Evolutionary conservation across 768 basidiomycete genomes (phyloP).

Genomic region (Amanita phalloides): DNA sequence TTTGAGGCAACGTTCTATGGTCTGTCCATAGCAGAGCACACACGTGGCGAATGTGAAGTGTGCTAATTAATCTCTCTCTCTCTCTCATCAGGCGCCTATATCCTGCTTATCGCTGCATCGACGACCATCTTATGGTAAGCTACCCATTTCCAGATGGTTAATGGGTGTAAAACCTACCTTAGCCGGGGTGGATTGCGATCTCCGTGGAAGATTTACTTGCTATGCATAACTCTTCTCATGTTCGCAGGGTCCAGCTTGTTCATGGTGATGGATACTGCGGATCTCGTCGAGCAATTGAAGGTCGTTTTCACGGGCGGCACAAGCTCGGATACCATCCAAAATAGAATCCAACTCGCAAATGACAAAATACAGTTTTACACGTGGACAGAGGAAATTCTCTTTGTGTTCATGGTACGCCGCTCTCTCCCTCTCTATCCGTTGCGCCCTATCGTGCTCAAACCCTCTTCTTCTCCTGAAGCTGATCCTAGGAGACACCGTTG

Average conservation of each 20-base stretch:
- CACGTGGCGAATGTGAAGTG: neutral
- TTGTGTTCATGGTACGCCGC: conserved; percentile 18
- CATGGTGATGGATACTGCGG: conserved; percentile 16
- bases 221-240: conserved; percentile 16
- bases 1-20: conserved; percentile 11
- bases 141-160: neutral
- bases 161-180: neutral
- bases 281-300: conserved; percentile 17
- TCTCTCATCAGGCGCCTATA: conserved; percentile 7
- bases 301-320: conserved; percentile 15
- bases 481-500: conserved; percentile 19
- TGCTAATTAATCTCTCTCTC: neutral
- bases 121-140: conserved; percentile 10
- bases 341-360: conserved; percentile 13
- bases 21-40: neutral
- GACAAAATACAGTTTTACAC: conserved; percentile 12
- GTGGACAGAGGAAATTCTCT: conserved; percentile 21
- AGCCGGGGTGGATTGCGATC: conserved; percentile 12
- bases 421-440: neutral
- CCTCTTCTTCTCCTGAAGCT: conserved; percentile 9
- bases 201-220: conserved; percentile 11
- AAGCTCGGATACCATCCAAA: conserved; percentile 8
- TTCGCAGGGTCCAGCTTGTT: conserved; percentile 18
- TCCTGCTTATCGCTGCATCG: conserved; percentile 10
- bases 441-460: neutral